Base-by-base conservation (phyloP, 2,329 filamentous ascomycete species). In the Aspergillus sergii region DNA sequence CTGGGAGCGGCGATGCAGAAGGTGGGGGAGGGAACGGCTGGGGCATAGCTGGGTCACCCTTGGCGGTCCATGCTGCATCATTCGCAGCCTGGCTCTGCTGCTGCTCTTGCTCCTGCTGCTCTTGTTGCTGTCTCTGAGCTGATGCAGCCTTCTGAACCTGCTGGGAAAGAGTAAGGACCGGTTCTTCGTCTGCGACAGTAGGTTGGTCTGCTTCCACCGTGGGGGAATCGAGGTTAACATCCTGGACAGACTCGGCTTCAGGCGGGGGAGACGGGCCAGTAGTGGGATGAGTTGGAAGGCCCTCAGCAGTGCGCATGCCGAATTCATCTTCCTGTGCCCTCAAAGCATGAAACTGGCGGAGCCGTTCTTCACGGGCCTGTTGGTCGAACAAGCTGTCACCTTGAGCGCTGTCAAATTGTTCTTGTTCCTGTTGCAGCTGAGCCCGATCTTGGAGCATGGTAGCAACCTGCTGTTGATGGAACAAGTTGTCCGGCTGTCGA, bases 331-430 rank as follows among this genome's bases (percentile, higher is more conserved):
- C 86, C 72, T 91, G 87, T n/a, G 89, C 86, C 69, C 91, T 87
- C 57, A 95, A 80, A 34, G 90, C 87, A 70, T 96, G 88, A 74
- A 97, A 97, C 73, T 97, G 90, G 68, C 91, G 88, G 23, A 97
- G 83, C 53, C 94, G 89, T 54, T 92, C 91, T 65, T 84, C 83
- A 57, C 83, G 82, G 34, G 79, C 80, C 69, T 85, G 79, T 66
- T 83, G 80, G 59, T 84, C 83, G 63, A 82, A 80, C 58, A 82
- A 78, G 64, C 74, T 76, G 64, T 81, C 79, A 34, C 76, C 73
- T 63, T 82, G 79, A 5, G 71, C 69, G 63, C 73, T 74, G 62
- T 81, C 79, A 66, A 85, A 85, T 61, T 87, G 82, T 41, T 85
- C 83, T 72, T 89, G 87, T 72, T 89, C 87, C 63, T 87, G 84